Conservation (phyloP, 2,329 filamentous ascomycete species). For the Cercospora citrullina region DNA sequence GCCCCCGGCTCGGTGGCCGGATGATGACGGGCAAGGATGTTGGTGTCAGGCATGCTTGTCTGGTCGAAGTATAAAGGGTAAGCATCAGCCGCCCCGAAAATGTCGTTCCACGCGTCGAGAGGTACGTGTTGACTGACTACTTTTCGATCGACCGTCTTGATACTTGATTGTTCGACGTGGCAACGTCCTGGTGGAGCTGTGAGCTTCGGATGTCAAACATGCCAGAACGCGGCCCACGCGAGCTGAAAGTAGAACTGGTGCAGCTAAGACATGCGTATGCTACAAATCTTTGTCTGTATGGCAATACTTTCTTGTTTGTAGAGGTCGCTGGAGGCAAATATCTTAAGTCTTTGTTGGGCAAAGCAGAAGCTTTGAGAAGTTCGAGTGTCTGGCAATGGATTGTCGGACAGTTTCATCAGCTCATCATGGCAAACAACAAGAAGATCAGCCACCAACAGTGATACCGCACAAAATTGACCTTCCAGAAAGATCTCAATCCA, state of each 20-base stretch:
- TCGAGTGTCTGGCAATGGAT: no score
- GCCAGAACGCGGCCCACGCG: not conserved
- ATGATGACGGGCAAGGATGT: constrained; percentile 1
- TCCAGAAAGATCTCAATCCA: not conserved
- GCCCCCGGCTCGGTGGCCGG: not conserved
- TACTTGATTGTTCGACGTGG: not conserved
- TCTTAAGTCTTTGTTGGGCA: not conserved
- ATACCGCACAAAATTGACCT: not conserved
- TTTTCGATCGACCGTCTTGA: not conserved
- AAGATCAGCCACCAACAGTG: not conserved
- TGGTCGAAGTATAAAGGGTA: not conserved
- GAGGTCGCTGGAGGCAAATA: not conserved
- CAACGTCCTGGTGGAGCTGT: not conserved
- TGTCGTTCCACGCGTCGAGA: not conserved
- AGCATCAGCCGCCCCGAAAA: not conserved
- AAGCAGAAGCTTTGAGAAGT: not conserved
- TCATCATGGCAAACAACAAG: not conserved
- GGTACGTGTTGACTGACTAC: not conserved
- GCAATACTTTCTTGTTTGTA: not conserved
- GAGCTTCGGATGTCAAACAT: not conserved
- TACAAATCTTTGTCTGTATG: no score
- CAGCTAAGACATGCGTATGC: not conserved
- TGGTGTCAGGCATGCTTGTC: constrained; percentile 5
- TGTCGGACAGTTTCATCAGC: not conserved
- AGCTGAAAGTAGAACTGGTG: not conserved